These are phyloP conservation scores for Diospyros kaki DNA, from an alignment of 148 eudicot genomes.

Conservation along the genomic window DNA sequence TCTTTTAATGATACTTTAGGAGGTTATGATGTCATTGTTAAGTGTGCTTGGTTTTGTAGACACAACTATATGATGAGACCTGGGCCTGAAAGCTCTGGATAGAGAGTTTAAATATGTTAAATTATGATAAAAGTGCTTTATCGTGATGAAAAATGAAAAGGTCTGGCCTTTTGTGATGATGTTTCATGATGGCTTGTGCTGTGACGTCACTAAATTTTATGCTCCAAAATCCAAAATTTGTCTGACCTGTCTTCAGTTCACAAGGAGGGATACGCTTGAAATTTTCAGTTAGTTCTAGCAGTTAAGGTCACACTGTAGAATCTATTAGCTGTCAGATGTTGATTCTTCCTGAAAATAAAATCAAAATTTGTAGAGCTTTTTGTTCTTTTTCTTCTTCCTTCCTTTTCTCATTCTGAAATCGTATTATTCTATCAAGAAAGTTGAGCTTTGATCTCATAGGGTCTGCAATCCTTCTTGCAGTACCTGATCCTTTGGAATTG, in stretches of 20 bases:
- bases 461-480: constrained; percentile 3
- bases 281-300: not conserved
- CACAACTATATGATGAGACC: not conserved
- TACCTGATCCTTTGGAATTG: not conserved
- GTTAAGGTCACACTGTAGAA: not conserved
- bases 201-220: not conserved
- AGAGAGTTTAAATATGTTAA: not conserved
- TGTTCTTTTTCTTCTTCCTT: not conserved
- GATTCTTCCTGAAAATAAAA: not conserved
- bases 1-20: not conserved
- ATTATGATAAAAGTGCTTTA: not conserved
- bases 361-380: not conserved
- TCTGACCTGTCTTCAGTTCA: constrained; percentile 1
- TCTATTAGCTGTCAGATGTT: not conserved
- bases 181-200: not conserved
- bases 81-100: not conserved
- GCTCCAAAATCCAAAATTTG: not conserved
- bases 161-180: not conserved
- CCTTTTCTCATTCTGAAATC: not conserved
- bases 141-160: not conserved
- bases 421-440: not conserved
- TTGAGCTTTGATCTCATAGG: not conserved
- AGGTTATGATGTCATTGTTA: constrained; percentile 6
- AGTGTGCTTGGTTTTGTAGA: not conserved
- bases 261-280: not conserved